Conservation (phyloP, 306 rosid species). For the Spatholobus suberectus region DNA sequence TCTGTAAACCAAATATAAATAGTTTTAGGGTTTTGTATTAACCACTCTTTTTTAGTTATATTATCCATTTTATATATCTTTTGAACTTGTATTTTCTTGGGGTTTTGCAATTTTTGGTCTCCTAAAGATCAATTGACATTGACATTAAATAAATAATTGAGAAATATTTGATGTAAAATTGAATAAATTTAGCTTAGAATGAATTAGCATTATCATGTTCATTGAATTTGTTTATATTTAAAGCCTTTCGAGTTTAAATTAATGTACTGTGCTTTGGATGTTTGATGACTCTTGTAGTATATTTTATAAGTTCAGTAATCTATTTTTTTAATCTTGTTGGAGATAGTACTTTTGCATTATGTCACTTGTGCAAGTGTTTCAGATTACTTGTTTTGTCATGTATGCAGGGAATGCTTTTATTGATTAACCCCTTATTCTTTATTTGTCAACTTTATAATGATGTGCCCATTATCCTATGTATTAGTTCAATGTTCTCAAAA, state of each 20-base stretch:
- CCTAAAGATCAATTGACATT: not conserved
- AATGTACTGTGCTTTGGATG: not conserved
- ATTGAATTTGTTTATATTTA: not conserved
- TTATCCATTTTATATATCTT: too few relatives aligned
- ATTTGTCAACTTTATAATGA: not conserved
- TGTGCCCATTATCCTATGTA: not conserved
- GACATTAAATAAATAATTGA: not conserved
- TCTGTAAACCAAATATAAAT: not conserved
- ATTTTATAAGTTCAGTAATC: not conserved
- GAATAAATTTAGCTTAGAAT: not conserved
- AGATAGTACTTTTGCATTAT: not conserved
- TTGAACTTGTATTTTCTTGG: too few relatives aligned
- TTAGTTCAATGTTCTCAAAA: constrained; percentile 17
- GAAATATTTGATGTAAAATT: not conserved
- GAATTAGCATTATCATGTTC: not conserved
- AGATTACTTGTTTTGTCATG: not conserved
- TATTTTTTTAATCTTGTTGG: not conserved
- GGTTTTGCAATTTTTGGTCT: too few relatives aligned
- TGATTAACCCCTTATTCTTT: not conserved
- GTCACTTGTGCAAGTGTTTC: not conserved
- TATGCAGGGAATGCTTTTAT: not conserved
- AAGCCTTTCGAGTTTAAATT: not conserved
- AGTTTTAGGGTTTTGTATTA: not conserved
- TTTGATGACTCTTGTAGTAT: not conserved
- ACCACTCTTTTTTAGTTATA: not conserved